Conservation (phyloP, 2,329 filamentous ascomycete species). For the Alternaria viburni region DNA sequence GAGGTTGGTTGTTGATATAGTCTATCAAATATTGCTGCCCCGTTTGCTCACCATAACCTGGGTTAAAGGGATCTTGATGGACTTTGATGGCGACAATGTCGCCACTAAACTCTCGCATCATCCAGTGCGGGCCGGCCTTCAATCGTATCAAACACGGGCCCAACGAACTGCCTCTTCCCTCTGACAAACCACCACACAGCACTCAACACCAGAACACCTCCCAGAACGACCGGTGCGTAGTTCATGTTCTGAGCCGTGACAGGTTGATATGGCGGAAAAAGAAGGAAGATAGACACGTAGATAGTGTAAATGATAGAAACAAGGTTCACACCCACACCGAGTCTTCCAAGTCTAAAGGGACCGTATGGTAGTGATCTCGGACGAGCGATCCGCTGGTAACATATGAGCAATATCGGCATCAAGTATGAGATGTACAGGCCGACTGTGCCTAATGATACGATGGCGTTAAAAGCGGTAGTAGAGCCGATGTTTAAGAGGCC, state of each 20-base stretch:
- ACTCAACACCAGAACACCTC: neutral
- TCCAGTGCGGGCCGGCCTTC: neutral
- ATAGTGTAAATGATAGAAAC: constrained; percentile 21
- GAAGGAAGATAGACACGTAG: constrained; percentile 28
- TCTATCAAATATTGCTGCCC: no score
- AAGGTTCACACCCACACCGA: constrained; percentile 16
- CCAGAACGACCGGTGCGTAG: constrained; percentile 13
- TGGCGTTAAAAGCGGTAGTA: constrained; percentile 25
- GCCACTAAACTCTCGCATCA: neutral
- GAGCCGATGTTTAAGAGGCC: constrained; percentile 27
- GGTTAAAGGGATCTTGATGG: no score
- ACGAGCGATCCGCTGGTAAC: constrained; percentile 15
- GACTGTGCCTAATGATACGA: constrained; percentile 24
- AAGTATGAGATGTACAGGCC: constrained; percentile 29
- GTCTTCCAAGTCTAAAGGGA: constrained; percentile 19
- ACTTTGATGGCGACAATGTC: neutral
- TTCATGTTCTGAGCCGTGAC: constrained; percentile 29
- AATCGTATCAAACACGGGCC: neutral
- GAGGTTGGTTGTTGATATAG: no score
- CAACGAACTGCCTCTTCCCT: neutral
- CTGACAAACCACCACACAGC: neutral
- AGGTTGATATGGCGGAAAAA: constrained; percentile 25
- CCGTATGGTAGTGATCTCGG: constrained; percentile 7
- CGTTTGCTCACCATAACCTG: no score
- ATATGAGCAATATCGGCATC: constrained; percentile 16